These are phyloP conservation scores for Saururus chinensis DNA, from an alignment of 164 flowering plant genomes.

Conservation along the genomic window DNA sequence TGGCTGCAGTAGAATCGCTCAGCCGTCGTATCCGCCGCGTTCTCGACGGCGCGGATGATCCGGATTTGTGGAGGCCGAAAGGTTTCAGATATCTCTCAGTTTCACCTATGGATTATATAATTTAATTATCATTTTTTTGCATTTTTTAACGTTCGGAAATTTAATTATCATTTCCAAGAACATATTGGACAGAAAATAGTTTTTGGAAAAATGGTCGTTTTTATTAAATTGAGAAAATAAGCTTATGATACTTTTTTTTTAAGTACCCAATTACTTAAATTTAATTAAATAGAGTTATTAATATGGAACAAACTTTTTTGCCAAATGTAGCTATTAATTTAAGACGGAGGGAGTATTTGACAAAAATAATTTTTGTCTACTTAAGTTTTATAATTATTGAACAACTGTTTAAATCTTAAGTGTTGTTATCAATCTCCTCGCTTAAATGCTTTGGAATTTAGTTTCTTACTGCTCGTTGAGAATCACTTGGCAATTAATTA, in stretches of 20 bases:
- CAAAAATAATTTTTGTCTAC: no score
- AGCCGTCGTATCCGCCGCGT: slow-evolving; percentile 42
- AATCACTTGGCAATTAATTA: no score
- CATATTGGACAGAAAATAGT: no score
- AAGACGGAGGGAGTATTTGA: neutral
- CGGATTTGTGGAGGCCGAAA: slow-evolving; percentile 26
- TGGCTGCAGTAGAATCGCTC: slow-evolving; percentile 42
- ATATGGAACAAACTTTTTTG: neutral
- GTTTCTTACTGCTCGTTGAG: no score
- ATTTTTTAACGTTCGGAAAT: neutral
- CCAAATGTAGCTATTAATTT: neutral
- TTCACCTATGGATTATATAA: neutral
- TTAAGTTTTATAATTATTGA: neutral
- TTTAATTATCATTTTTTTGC: neutral
- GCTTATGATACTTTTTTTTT: no score
- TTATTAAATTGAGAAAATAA: no score
- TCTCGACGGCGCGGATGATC: slow-evolving; percentile 48
- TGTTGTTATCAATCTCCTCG: no score
- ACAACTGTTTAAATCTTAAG: neutral
- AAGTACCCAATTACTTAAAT: no score
- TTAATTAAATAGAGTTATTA: no score
- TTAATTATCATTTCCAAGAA: no score
- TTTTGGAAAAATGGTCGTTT: no score
- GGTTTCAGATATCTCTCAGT: slow-evolving; percentile 18
- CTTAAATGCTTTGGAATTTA: no score